Evolutionary conservation across 208 protist species (phyloP).

Genomic region (Leishmania turanica): DNA sequence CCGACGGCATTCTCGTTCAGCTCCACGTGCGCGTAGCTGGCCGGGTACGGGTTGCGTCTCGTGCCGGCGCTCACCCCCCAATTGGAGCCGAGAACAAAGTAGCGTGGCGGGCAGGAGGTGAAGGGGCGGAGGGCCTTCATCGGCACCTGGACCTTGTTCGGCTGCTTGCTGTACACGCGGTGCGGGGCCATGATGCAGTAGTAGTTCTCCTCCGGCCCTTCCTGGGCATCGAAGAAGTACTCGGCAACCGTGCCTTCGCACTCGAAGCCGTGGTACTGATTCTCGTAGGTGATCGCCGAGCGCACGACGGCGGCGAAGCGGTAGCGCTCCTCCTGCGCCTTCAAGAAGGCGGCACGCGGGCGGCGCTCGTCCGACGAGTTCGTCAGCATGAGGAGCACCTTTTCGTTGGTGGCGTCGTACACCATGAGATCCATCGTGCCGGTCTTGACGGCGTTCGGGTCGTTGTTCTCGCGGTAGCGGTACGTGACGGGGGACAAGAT

Average conservation of each 20-base stretch:
- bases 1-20: constrained; percentile 78
- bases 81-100: constrained; percentile 79
- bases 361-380: constrained; percentile 73
- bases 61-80: constrained; percentile 67
- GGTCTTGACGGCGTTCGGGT: constrained; percentile 63
- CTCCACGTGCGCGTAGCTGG: constrained; percentile 71
- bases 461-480: constrained; percentile 86
- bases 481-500: constrained; percentile 73
- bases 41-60: constrained; percentile 63
- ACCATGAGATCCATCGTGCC: constrained; percentile 79
- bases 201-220: constrained; percentile 86
- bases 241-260: constrained; percentile 76
- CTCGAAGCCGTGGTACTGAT: constrained; percentile 79
- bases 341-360: constrained; percentile 67
- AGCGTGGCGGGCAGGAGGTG: constrained; percentile 78
- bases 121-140: constrained; percentile 79
- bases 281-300: constrained; percentile 79
- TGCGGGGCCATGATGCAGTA: constrained; percentile 87
- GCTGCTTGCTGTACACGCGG: constrained; percentile 62
- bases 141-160: constrained; percentile 58
- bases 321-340: constrained; percentile 86
- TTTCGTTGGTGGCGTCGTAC: constrained; percentile 86
- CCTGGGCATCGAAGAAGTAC: constrained; percentile 84
- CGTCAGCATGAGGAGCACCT: constrained; percentile 82
- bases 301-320: constrained; percentile 82